These are phyloP conservation scores for Cercospora beticola DNA, from an alignment of 2,329 filamentous ascomycete species.

Conservation along the genomic window DNA sequence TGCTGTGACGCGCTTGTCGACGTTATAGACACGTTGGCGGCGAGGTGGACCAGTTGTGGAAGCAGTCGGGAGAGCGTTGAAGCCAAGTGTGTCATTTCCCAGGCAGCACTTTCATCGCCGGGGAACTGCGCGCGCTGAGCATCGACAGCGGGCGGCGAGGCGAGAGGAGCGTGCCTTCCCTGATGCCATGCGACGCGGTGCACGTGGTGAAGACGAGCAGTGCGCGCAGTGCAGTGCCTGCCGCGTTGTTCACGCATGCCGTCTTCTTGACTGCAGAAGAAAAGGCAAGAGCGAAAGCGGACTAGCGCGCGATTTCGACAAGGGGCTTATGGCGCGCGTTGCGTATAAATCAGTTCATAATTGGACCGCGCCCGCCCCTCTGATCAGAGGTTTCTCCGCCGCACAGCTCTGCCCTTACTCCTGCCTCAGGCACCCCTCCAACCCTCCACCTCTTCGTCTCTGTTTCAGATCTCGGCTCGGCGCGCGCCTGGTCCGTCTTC, in stretches of 20 bases:
- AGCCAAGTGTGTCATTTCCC: not conserved
- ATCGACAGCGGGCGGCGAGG: not conserved
- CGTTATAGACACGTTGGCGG: not conserved
- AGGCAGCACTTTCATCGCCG: not conserved
- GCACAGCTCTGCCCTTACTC: not conserved
- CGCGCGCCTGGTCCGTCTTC: not conserved
- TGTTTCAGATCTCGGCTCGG: slow-evolving; percentile 3
- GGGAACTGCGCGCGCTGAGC: not conserved
- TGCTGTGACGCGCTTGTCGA: not conserved
- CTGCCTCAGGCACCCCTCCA: not conserved
- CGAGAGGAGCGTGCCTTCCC: not conserved
- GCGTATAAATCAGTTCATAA: not conserved
- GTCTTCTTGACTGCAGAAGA: not conserved
- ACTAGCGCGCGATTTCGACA: not conserved
- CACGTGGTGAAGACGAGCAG: not conserved
- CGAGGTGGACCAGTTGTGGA: not conserved
- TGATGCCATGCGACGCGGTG: not conserved
- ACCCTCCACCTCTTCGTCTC: not conserved
- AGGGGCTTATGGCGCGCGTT: not conserved
- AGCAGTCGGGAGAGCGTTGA: not conserved
- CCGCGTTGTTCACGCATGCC: not conserved
- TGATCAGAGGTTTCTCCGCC: not conserved
- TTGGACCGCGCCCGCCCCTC: not conserved
- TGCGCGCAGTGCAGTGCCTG: not conserved
- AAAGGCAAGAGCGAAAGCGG: not conserved